A percentile compares a stretch with the other conserved stretches of the same genome.
These are phyloP conservation scores for Fomitopsis palustris DNA, from an alignment of 1,284 basidiomycete species.

Conservation along the genomic window DNA sequence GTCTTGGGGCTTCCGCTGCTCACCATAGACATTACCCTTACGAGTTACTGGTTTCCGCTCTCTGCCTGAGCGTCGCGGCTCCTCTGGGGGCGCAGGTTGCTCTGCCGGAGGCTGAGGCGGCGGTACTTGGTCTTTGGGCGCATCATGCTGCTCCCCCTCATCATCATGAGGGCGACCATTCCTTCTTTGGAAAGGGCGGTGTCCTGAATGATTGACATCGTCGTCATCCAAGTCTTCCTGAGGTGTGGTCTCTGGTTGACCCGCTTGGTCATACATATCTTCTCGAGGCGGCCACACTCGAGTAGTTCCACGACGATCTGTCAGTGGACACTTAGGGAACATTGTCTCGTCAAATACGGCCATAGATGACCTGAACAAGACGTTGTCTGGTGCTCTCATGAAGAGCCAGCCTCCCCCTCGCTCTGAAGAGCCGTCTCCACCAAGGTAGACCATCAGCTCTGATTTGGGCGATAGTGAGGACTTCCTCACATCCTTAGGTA, in stretches of 20 bases:
- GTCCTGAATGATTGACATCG: too few relatives aligned
- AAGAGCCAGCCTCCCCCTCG: too few relatives aligned
- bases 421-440: too few relatives aligned
- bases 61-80: neutral
- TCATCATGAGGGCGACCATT: slow-evolving; percentile 3
- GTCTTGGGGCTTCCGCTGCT: slow-evolving; percentile 3
- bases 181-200: neutral
- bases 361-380: too few relatives aligned
- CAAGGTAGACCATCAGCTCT: too few relatives aligned
- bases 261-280: neutral
- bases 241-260: neutral
- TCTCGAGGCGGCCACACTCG: slow-evolving; percentile 3
- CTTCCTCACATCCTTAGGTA: too few relatives aligned
- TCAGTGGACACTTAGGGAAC: too few relatives aligned
- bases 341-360: too few relatives aligned
- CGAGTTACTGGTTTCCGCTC: slow-evolving; percentile 2
- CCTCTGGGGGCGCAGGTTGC: neutral
- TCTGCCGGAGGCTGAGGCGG: neutral
- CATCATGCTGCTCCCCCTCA: neutral
- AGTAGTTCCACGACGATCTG: slow-evolving; percentile 7
- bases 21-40: slow-evolving; percentile 7
- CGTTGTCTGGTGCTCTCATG: too few relatives aligned
- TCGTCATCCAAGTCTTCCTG: too few relatives aligned
- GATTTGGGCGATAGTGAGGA: too few relatives aligned
- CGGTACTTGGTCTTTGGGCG: slow-evolving; percentile 1